Conservation (phyloP, 768 basidiomycete genomes). For the Leccinum arenicola region DNA sequence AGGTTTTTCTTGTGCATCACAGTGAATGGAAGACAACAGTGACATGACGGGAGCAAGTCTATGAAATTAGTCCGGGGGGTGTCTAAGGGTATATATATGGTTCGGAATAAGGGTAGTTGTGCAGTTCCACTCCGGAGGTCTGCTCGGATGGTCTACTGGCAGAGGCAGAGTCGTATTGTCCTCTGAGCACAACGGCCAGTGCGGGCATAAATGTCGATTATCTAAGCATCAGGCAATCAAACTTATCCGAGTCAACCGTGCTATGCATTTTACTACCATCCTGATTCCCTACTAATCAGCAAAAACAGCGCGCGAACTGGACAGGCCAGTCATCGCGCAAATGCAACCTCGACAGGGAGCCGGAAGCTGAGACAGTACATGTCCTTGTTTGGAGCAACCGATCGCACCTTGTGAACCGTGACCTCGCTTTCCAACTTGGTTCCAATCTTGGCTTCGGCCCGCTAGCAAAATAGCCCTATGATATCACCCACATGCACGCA, state of each 20-base stretch:
- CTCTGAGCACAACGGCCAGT: background rate
- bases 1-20: constrained; percentile 44
- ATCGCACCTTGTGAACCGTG: constrained; percentile 74
- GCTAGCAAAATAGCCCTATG: constrained; percentile 44
- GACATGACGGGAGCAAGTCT: constrained; percentile 33
- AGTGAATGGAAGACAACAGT: constrained; percentile 43
- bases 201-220: constrained; percentile 36
- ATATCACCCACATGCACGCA: constrained; percentile 7
- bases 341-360: constrained; percentile 49
- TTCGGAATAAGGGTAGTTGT: constrained; percentile 18
- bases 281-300: background rate
- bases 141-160: constrained; percentile 9
- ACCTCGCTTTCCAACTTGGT: constrained; percentile 47
- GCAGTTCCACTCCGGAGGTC: constrained; percentile 16
- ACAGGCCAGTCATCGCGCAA: constrained; percentile 16
- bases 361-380: constrained; percentile 97
- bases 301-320: background rate
- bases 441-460: constrained; percentile 68
- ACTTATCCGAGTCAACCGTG: constrained; percentile 28
- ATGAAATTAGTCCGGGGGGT: constrained; percentile 29
- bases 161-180: constrained; percentile 6
- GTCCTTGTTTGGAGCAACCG: constrained; percentile 93
- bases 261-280: background rate
- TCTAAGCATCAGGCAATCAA: constrained; percentile 26
- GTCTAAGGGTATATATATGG: constrained; percentile 36